Percentiles rank a stretch among this genome's conserved stretches.
Conservation (phyloP, 1,284 basidiomycete genomes). For the Sanghuangporus baumii region DNA sequence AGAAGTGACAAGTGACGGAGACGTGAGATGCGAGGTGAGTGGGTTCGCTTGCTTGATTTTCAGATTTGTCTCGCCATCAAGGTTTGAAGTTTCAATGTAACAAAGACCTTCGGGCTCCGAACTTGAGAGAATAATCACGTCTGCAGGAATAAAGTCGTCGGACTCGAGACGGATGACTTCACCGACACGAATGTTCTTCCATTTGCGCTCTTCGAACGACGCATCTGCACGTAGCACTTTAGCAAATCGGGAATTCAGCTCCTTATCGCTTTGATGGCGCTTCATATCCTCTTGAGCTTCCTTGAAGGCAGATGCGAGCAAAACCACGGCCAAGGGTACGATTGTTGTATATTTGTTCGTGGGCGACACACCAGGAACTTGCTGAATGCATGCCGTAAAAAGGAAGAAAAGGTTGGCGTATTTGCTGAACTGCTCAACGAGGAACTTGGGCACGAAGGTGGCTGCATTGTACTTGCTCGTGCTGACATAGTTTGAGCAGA, state of each 20-base stretch:
- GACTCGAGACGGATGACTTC: slow-evolving; percentile 89
- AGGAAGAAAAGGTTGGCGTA: slow-evolving; percentile 99
- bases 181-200: slow-evolving; percentile 88
- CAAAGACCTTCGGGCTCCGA: slow-evolving; percentile 97
- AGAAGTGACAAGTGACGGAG: slow-evolving; percentile 68
- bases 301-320: slow-evolving; percentile 95
- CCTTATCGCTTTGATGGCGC: slow-evolving; percentile 92
- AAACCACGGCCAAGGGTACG: slow-evolving; percentile 82
- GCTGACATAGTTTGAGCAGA: slow-evolving; percentile 79
- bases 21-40: slow-evolving; percentile 73
- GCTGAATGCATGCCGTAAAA: slow-evolving; percentile 97
- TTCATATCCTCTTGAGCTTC: slow-evolving; percentile 96
- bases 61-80: slow-evolving; percentile 97
- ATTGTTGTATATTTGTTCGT: slow-evolving; percentile 97
- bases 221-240: slow-evolving; percentile 70
- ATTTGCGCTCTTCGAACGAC: slow-evolving; percentile 73
- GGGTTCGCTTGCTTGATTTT: slow-evolving; percentile 97
- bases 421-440: slow-evolving; percentile 96
- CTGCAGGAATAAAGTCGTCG: slow-evolving; percentile 95
- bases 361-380: slow-evolving; percentile 96
- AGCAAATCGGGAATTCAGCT: slow-evolving; percentile 81
- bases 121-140: slow-evolving; percentile 83
- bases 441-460: slow-evolving; percentile 92
- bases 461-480: slow-evolving; percentile 94
- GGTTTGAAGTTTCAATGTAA: slow-evolving; percentile 96